These are phyloP conservation scores for Cardamine resedifolia DNA, from an alignment of 345 rosid species.

Conservation along the genomic window DNA sequence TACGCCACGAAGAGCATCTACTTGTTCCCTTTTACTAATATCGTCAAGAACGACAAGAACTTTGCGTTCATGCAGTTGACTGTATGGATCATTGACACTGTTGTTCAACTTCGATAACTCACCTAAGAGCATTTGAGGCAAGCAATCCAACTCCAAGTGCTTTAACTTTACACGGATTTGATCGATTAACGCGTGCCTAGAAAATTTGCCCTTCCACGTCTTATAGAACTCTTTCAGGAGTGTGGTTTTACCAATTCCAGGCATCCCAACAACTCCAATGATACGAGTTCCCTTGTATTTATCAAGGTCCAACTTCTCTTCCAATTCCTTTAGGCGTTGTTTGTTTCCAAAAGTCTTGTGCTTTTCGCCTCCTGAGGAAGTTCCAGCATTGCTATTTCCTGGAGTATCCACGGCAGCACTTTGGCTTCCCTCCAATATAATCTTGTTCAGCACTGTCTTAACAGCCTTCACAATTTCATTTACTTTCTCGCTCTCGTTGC, in stretches of 20 bases:
- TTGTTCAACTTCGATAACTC: not conserved
- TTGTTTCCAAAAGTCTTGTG: not conserved
- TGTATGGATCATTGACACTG: not conserved
- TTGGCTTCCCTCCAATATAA: not conserved
- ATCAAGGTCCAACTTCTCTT: not conserved
- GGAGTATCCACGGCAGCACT: not conserved
- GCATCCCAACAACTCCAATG: slow-evolving; percentile 29
- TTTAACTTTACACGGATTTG: not conserved
- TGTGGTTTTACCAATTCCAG: slow-evolving; percentile 24
- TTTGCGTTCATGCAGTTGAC: not conserved
- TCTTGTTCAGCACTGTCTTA: not conserved
- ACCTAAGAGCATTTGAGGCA: not conserved
- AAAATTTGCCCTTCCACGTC: not conserved
- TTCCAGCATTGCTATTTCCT: not conserved
- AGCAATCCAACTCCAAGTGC: not conserved
- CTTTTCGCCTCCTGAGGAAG: not conserved
- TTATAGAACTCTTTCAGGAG: not conserved
- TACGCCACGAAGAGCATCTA: not conserved
- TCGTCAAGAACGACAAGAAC: slow-evolving; percentile 24
- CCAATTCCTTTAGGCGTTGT: not conserved
- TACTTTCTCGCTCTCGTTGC: slow-evolving; percentile 3
- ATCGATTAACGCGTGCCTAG: not conserved
- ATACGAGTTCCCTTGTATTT: slow-evolving; percentile 14
- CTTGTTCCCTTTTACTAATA: slow-evolving; percentile 6
- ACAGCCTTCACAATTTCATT: slow-evolving; percentile 11